phyloP scores from a whole-genome alignment of 2,329 filamentous ascomycete species.

The Ceratocystis diversiconidia region DNA sequence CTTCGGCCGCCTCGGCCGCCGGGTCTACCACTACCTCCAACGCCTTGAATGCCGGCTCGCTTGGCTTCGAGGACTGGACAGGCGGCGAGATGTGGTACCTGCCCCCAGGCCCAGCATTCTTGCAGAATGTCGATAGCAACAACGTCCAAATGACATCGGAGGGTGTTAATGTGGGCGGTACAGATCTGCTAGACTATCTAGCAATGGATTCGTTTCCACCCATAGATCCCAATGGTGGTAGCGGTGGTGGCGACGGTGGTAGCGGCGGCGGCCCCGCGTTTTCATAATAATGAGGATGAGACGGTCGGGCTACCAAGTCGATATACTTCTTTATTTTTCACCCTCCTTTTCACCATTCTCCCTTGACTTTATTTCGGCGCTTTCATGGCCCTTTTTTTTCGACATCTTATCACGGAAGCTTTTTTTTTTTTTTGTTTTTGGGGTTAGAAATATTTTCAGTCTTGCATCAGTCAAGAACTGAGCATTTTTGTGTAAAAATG shows the following conservation, averaged over 20 bases:
- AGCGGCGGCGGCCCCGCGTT: not conserved
- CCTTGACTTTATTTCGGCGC: not conserved
- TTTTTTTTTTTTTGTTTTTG: not conserved
- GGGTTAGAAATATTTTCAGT: not conserved
- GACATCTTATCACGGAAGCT: not conserved
- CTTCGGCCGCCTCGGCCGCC: not conserved
- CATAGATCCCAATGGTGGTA: slow-evolving; percentile 7
- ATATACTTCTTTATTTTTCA: not conserved
- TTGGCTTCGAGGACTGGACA: slow-evolving; percentile 41
- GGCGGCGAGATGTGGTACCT: slow-evolving; percentile 51
- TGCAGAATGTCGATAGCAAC: slow-evolving; percentile 48
- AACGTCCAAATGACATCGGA: slow-evolving; percentile 53
- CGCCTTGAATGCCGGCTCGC: slow-evolving; percentile 20
- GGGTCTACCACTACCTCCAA: not conserved
- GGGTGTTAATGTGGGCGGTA: slow-evolving; percentile 50
- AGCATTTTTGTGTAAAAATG: not conserved
- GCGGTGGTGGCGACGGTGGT: too few species aligned
- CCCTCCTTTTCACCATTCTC: not conserved
- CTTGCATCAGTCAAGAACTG: not conserved
- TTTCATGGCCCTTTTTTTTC: not conserved
- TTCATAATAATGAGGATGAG: not conserved
- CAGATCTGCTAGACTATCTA: slow-evolving; percentile 56
- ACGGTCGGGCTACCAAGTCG: not conserved
- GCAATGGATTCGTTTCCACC: slow-evolving; percentile 37
- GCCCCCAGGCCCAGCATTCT: slow-evolving; percentile 48